These are phyloP conservation scores for Fraxinus xanthoxyloides DNA, from an alignment of 305 asterid species.

Conservation along the genomic window DNA sequence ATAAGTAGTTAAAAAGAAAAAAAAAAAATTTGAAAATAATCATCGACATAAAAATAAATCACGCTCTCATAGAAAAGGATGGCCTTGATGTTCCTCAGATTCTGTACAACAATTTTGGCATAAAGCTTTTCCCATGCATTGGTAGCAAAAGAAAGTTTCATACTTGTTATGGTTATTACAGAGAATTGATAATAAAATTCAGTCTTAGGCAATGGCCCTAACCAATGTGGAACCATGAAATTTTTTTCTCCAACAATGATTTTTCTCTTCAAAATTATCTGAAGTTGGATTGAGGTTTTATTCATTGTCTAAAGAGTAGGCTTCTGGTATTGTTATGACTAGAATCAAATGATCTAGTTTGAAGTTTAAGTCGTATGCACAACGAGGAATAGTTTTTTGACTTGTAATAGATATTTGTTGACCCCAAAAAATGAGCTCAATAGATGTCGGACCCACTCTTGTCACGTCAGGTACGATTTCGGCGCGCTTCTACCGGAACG, in stretches of 20 bases:
- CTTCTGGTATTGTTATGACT: slow-evolving; percentile 10
- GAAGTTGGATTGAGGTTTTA: neutral
- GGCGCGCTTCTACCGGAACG: no score
- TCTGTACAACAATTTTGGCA: neutral
- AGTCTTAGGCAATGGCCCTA: neutral
- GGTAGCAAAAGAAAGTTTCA: neutral
- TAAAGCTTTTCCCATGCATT: neutral
- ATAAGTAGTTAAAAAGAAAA: neutral
- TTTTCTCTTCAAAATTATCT: neutral
- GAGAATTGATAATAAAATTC: neutral
- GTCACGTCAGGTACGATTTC: no score
- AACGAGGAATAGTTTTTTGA: slow-evolving; percentile 2
- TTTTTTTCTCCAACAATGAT: neutral
- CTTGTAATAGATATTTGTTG: neutral
- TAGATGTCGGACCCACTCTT: no score
- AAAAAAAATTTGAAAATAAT: neutral
- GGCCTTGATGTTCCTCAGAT: neutral
- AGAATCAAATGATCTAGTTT: slow-evolving; percentile 5
- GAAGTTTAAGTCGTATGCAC: slow-evolving; percentile 15
- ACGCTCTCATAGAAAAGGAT: neutral
- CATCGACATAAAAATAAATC: neutral
- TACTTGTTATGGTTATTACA: neutral
- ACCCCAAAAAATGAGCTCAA: no score
- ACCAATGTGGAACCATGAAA: neutral
- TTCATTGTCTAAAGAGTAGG: slow-evolving; percentile 21